Base-by-base conservation (phyloP, 805 yeast species). In the Saccharomycopsis lassenensis region DNA sequence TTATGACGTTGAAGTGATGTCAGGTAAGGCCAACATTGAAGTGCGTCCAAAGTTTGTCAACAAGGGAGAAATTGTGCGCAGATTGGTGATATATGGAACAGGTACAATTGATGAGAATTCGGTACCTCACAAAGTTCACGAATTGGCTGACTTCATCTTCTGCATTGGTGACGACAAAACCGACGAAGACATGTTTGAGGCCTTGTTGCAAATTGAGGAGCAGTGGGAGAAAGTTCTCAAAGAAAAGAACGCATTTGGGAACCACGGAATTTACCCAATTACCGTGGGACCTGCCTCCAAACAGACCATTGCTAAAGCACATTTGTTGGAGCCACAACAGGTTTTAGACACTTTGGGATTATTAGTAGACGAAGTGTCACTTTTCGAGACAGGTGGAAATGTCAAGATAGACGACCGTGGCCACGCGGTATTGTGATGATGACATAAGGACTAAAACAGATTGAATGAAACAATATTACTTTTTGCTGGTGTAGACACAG, bases 91-190 rank as follows among this genome's bases (percentile, higher is more conserved):
- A n/a, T n/a, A n/a, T n/a, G n/a, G n/a, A n/a, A n/a, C n/a, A n/a
- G n/a, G n/a, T n/a, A n/a, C n/a, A n/a, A n/a, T n/a, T n/a, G n/a
- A n/a, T n/a, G n/a, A n/a, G n/a, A n/a, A n/a, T n/a, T n/a, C n/a
- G n/a, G n/a, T n/a, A n/a, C n/a, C n/a, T n/a, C n/a, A 26, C 8
- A 14, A 10, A 24, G 54, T 55, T 11, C 68, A 65, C 1, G 65
- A 69, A 35, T 61, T 74, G 36, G 91, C 95, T 0, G 95, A 84
- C 50, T 89, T 91, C 52, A 72, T 82, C 27, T 58, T 89, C 37
- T 91, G 97, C 60, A 59, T 85, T 29, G 99, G 99, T 35, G 99
- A 91, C 57, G 99, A 91, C 56, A 68, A 78, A 28, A 91, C 99
- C 0, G 99, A 91, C 57, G 99, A 91, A 57, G 98, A 91, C 52